Evolutionary conservation across 2,329 filamentous ascomycete species (phyloP), one percentile per base, ranked within the genome.

Genomic region (Fusarium robinianum): DNA sequence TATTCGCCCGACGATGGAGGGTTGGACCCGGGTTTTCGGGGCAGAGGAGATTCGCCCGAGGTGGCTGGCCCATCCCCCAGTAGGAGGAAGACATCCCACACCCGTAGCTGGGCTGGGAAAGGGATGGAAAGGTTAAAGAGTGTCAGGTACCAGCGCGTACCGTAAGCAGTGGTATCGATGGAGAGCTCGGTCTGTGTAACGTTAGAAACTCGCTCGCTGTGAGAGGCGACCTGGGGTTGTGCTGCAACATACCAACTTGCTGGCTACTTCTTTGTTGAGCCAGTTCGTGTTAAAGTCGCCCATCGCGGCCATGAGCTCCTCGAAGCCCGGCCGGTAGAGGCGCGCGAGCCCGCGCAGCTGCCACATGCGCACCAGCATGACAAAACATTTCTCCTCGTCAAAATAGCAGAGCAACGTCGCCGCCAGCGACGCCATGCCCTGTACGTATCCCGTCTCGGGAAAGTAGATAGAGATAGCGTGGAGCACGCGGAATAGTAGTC

Each of bases 61-160:
- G 30, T 27, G 33, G 45, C 24, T 15, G 45, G 22, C 5, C 46
- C 52, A 27, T 64, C 55, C 4, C 92, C 94, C 9, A 97, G 80
- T 10, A 99, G 81, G 80, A 99, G 90, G 70, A 97, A 97, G 2
- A 96, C 88, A 64, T 99, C 94, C 94, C 94, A 99, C 11, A 99
- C 87, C 34, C 94, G 87, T 23, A 99, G 83, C 68, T 97, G 94
- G 4, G 92, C 91, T 0, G 89, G 80, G 61, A 97, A 99, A 0
- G 94, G 94, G 37, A 99, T 88, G 11, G 90, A 95, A 63, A 97
- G 87, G 69, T 97, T 97, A 78, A 99, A 99, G 7, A 99, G 76
- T 2, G 94, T 99, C 37, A 99, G 77, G 65, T 99, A 99, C 94
- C 94, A 99, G 38, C 91, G 80, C 4, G 92, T 97, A 21, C 91